phyloP scores from a whole-genome alignment of 768 basidiomycete species.

The Lentinula lateritia region DNA sequence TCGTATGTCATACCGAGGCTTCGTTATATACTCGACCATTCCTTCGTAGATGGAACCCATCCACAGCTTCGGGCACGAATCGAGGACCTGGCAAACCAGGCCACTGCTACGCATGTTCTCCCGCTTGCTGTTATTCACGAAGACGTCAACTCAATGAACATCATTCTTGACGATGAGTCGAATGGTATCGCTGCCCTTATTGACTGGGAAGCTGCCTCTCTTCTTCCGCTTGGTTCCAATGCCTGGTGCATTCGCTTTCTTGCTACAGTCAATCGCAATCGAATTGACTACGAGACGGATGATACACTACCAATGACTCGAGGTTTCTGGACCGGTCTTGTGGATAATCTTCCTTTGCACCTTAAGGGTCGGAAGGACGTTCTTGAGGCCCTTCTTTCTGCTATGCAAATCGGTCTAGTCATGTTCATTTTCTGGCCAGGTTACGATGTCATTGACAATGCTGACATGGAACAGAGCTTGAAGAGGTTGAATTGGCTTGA shows the following conservation, averaged over 20 bases:
- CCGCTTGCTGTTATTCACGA: constrained; percentile 5
- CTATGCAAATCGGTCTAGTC: neutral
- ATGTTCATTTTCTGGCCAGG: too few relatives aligned
- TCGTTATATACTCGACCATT: constrained; percentile 4
- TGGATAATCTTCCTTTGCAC: neutral
- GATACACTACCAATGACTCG: constrained; percentile 7
- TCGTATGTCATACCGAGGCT: constrained; percentile 4
- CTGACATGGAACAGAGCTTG: too few relatives aligned
- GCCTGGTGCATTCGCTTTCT: constrained; percentile 8
- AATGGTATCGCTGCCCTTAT: constrained; percentile 5
- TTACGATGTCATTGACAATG: too few relatives aligned
- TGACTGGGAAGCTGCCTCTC: constrained; percentile 8
- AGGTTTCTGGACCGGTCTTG: constrained; percentile 6
- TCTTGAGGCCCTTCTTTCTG: neutral
- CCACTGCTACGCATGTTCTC: neutral
- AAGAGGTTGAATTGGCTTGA: too few relatives aligned
- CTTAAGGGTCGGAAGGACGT: neutral
- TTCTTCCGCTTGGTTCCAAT: constrained; percentile 9
- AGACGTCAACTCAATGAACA: constrained; percentile 9
- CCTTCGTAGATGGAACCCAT: neutral
- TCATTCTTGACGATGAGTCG: neutral
- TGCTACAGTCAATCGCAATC: neutral
- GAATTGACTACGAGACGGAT: constrained; percentile 1
- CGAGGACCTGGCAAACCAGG: neutral
- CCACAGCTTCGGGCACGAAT: neutral